These are phyloP conservation scores for Lumnitzera littorea DNA, from an alignment of 345 rosid genomes.

Conservation along the genomic window DNA sequence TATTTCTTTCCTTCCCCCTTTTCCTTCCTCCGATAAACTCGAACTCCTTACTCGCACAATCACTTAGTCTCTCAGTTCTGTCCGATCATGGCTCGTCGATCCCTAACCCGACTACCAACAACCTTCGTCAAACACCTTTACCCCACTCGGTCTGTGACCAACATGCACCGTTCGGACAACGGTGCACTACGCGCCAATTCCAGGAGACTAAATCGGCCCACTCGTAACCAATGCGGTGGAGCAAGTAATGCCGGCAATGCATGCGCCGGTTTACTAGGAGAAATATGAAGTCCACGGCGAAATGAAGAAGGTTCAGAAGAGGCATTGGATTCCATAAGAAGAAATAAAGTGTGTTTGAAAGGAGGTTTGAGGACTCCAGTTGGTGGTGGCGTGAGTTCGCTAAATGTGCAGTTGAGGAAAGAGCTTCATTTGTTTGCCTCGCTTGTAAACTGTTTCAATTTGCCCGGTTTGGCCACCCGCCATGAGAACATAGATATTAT, in stretches of 20 bases:
- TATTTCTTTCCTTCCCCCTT: neutral
- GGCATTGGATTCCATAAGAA: constrained; percentile 76
- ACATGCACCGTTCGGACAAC: constrained; percentile 98
- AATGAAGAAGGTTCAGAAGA: constrained; percentile 69
- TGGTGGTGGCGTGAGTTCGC: constrained; percentile 89
- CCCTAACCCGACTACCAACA: neutral
- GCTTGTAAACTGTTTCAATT: constrained; percentile 41
- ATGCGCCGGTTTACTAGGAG: constrained; percentile 85
- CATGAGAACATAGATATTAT: constrained; percentile 43
- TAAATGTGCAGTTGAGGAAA: constrained; percentile 57
- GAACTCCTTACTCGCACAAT: too few relatives aligned
- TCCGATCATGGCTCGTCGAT: neutral
- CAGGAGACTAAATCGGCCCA: constrained; percentile 94
- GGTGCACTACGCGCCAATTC: constrained; percentile 68
- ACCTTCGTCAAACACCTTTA: constrained; percentile 6
- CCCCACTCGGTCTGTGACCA: constrained; percentile 65
- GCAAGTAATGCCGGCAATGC: constrained; percentile 93
- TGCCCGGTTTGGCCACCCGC: constrained; percentile 39
- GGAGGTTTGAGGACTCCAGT: constrained; percentile 91
- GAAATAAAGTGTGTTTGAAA: constrained; percentile 81
- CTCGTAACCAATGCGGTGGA: constrained; percentile 82
- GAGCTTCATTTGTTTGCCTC: constrained; percentile 54
- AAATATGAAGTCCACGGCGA: constrained; percentile 67
- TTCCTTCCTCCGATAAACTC: too few relatives aligned
- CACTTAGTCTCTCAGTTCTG: too few relatives aligned